Percentiles rank a stretch among this genome's conserved stretches.
Evolutionary conservation across 208 protist genomes (phyloP).

Genomic region (Wallacemonas sp.): DNA sequence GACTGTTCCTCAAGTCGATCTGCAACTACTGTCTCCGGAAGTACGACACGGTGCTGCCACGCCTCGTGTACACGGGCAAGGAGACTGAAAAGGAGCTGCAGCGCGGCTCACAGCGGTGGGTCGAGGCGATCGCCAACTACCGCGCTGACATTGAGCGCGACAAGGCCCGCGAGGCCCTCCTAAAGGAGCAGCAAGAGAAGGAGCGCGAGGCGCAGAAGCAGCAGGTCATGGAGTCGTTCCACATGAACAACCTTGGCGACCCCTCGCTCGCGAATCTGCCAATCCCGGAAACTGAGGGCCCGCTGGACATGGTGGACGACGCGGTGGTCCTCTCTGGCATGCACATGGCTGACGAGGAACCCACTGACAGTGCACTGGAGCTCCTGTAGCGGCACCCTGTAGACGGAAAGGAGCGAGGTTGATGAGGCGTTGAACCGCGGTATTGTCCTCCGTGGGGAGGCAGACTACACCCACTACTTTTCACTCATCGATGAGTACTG

Average conservation of each 20-base stretch:
- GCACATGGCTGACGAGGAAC: background rate
- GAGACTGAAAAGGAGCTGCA: slow-evolving; percentile 38
- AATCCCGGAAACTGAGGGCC: slow-evolving; percentile 8
- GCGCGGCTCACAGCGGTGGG: slow-evolving; percentile 41
- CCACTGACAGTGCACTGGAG: background rate
- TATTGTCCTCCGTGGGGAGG: too few relatives aligned
- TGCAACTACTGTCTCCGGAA: slow-evolving; percentile 52
- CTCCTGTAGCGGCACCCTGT: background rate
- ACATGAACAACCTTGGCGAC: background rate
- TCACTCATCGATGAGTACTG: too few relatives aligned
- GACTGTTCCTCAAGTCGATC: slow-evolving; percentile 37
- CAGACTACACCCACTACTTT: too few relatives aligned
- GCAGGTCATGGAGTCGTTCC: slow-evolving; percentile 46
- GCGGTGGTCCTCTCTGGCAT: slow-evolving; percentile 6
- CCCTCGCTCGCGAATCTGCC: background rate
- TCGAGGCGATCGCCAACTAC: slow-evolving; percentile 34
- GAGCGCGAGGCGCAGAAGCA: slow-evolving; percentile 31
- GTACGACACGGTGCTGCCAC: slow-evolving; percentile 42
- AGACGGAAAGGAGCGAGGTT: too few relatives aligned
- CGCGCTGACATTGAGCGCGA: slow-evolving; percentile 35
- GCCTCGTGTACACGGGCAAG: slow-evolving; percentile 41
- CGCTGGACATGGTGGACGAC: background rate
- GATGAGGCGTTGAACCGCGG: too few relatives aligned
- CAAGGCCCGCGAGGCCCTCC: slow-evolving; percentile 29
- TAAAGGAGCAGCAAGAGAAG: slow-evolving; percentile 26